Conservation (phyloP, 768 basidiomycete genomes). For the Naganishia randhawae region DNA sequence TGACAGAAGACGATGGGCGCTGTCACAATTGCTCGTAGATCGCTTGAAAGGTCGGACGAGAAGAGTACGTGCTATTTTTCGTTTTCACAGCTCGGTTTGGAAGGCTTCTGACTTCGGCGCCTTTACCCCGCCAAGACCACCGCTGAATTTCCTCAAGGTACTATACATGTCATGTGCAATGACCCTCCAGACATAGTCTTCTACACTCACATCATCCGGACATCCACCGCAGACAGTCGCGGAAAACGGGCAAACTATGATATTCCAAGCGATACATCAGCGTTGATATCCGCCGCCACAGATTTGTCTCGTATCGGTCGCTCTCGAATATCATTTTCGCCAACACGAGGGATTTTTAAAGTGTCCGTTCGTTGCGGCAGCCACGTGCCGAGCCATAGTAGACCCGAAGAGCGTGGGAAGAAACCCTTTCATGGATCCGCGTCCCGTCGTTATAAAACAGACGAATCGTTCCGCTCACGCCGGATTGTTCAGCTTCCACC, state of each 20-base stretch:
- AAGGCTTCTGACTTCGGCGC: neutral
- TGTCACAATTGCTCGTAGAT: neutral
- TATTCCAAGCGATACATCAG: neutral
- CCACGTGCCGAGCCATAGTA: neutral
- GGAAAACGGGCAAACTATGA: neutral
- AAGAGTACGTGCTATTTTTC: neutral
- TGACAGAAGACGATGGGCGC: slow-evolving; percentile 16
- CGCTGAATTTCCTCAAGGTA: slow-evolving; percentile 8
- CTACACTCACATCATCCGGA: slow-evolving; percentile 4
- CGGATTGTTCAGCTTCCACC: neutral
- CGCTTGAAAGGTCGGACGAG: slow-evolving; percentile 15
- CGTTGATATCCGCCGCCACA: neutral
- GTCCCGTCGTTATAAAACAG: neutral
- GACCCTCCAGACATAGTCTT: slow-evolving; percentile 23
- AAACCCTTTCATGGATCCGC: neutral
- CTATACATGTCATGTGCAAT: slow-evolving; percentile 19
- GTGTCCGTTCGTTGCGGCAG: neutral
- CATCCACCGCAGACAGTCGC: neutral
- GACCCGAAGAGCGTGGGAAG: neutral
- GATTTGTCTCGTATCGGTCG: neutral
- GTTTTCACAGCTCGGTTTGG: neutral
- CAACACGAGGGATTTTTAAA: neutral
- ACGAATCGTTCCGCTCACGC: slow-evolving; percentile 10
- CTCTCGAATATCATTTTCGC: neutral
- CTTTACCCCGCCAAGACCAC: slow-evolving; percentile 7